These are phyloP conservation scores for Kwoniella europaea DNA, from an alignment of 768 basidiomycete genomes.

Conservation along the genomic window DNA sequence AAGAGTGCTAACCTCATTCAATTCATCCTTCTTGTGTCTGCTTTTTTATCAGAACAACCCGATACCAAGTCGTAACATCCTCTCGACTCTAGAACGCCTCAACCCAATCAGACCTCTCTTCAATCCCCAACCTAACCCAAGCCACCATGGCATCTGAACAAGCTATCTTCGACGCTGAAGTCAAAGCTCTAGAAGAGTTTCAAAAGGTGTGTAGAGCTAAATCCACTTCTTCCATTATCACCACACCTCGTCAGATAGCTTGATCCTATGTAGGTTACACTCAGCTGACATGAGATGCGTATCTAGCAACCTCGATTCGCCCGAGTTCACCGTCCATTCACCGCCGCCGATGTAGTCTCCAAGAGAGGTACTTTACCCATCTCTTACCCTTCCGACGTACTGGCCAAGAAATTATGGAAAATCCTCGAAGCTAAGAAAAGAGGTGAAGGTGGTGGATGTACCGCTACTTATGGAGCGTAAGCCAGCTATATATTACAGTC, in stretches of 20 bases:
- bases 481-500: slow-evolving; percentile 57
- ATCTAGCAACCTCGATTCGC: slow-evolving; percentile 81
- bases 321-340: slow-evolving; percentile 86
- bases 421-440: slow-evolving; percentile 74
- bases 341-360: slow-evolving; percentile 87
- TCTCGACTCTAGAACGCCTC: background rate
- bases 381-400: slow-evolving; percentile 80
- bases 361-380: slow-evolving; percentile 88
- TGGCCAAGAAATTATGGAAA: slow-evolving; percentile 83
- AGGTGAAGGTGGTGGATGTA: slow-evolving; percentile 60
- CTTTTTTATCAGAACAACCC: too few species aligned
- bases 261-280: too few species aligned
- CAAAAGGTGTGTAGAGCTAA: slow-evolving; percentile 71
- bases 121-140: background rate
- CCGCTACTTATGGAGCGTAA: slow-evolving; percentile 98
- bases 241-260: background rate
- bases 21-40: too few species aligned
- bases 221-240: background rate
- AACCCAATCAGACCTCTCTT: too few species aligned
- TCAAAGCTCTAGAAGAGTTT: slow-evolving; percentile 84
- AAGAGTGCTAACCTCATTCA: background rate
- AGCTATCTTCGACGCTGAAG: slow-evolving; percentile 76
- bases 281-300: background rate
- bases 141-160: slow-evolving; percentile 52
- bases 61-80: background rate